Base-by-base conservation (phyloP, 2,329 filamentous ascomycete species). In the Paracoccidioides lutzii region DNA sequence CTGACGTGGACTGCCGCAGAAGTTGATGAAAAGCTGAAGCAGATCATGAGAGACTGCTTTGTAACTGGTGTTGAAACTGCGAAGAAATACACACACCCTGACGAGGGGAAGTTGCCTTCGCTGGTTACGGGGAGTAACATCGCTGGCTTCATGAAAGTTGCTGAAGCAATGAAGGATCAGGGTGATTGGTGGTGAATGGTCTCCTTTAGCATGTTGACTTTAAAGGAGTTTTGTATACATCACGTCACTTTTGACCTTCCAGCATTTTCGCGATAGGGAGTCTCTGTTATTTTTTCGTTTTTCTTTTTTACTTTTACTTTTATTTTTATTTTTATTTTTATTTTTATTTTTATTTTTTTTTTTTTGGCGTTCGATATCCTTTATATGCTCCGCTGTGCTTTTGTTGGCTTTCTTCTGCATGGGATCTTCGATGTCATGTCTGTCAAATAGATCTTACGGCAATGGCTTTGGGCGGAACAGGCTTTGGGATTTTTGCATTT, bases 61-160 rank as follows among this genome's bases (percentile, higher is more conserved):
- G 79, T 87, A 72, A 90, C 89, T 75, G 93, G 89, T 63, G 78
- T 97, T 53, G 78, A 85, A 72, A 96, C 90, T 1, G 90, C 91
- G 59, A 86, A 90, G 81, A 83, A 90, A 76, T 97, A 93, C 73
- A 85, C 93, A 64, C 79, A 82, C 61, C 77, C 83, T 55, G 78
- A 78, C 62, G 89, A 94, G 70, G 89, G 85, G 65, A 87, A 91
- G 76, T 83, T 93, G 65, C 93, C 93, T 63, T 90, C 84, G 63
- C 78, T 97, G 69, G 90, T 97, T 43, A 90, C 89, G 58, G 93
- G 93, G 65, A 88, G 85, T 78, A 97, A 97, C 77, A 95, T 98
- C 76, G 93, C 93, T 59, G 93, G 93, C 57, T 97, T 96, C 78
- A 85, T 87, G 75, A 98, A 97, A 85, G 91, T 97, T 55, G 90